Base-by-base conservation (phyloP, 2,329 filamentous ascomycete species). In the Claviceps lovelessii region DNA sequence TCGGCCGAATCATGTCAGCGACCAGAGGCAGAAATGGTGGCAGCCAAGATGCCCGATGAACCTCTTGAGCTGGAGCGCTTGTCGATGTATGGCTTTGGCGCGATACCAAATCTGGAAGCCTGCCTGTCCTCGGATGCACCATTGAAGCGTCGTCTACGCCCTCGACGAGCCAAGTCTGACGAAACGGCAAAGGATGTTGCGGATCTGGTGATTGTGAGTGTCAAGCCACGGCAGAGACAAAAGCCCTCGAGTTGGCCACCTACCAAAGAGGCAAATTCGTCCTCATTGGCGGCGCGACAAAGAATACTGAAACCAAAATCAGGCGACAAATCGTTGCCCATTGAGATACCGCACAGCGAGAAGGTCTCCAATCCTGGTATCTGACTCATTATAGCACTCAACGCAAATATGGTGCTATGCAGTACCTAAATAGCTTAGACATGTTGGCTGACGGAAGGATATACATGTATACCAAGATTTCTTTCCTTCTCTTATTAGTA, bases 41-140 rank as follows among this genome's bases (percentile, higher is more conserved):
- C 55, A 8, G 57, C 54, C 9, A 54, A 54, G 41, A 49, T 56
- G 52, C 59, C 56, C 23, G 9, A 47, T 15, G 42, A 52, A 23
- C 31, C 52, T 4, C 6, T 55, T 47, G 39, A 54, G 19, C 52
- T 58, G 7, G 45, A 53, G 28, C 49, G 52, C 35, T 17, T 59
- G 39, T 52, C 49, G 35, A 52, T 60, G 57, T 58, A 42, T 50
- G 59, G 59, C 33, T 61, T 60, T 39, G 59, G 57, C 9, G 59
- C 59, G 31, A 61, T 61, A 23, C 57, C 58, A 11, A 61, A 58
- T 10, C 55, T 60, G 3, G 57, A 54, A 39, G 54, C 52, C 11
- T 54, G 51, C 15, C 9, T 53, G 23, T 33, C 53, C 35, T 35
- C 48, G 37, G 53, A 54, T 23, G 56, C 39, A 35, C 56, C 55